A percentile compares a stretch with the other conserved stretches of the same genome.
These are phyloP conservation scores for Drechslerella dactyloides DNA, from an alignment of 2,329 filamentous ascomycete species.

Conservation along the genomic window DNA sequence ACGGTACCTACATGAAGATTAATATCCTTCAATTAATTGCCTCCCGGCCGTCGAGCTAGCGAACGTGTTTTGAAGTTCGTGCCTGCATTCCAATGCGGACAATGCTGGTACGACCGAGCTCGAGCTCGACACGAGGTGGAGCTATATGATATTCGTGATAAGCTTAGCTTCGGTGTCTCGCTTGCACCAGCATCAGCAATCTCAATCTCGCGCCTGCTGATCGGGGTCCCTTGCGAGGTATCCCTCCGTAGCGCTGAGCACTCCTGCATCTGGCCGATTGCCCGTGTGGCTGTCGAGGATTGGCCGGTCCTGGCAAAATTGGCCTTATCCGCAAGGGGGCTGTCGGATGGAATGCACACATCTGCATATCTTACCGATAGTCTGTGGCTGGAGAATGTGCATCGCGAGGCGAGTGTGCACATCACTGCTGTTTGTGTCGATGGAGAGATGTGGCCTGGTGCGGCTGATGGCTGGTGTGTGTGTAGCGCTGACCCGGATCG, in stretches of 20 bases:
- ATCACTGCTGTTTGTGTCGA: background rate
- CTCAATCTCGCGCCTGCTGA: background rate
- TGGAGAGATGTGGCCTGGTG: background rate
- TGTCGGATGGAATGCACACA: background rate
- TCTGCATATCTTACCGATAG: background rate
- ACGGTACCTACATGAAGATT: background rate
- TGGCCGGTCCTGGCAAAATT: constrained; percentile 17
- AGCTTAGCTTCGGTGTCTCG: constrained; percentile 1
- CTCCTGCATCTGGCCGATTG: constrained; percentile 2
- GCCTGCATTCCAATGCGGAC: background rate
- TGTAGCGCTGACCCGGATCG: background rate
- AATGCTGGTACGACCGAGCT: background rate
- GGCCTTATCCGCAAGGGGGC: background rate
- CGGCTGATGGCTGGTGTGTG: constrained; percentile 18
- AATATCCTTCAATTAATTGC: no score
- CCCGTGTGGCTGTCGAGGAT: constrained; percentile 35
- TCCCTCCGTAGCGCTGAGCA: background rate
- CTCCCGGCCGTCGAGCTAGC: background rate
- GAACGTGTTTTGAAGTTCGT: background rate
- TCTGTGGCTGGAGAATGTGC: constrained; percentile 19
- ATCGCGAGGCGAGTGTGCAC: background rate
- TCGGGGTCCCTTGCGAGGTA: background rate
- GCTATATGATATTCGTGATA: background rate
- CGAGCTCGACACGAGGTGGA: constrained; percentile 4
- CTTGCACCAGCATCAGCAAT: background rate